Evolutionary conservation across 2,329 filamentous ascomycete genomes (phyloP).

Genomic region (Cladosporium sp.): DNA sequence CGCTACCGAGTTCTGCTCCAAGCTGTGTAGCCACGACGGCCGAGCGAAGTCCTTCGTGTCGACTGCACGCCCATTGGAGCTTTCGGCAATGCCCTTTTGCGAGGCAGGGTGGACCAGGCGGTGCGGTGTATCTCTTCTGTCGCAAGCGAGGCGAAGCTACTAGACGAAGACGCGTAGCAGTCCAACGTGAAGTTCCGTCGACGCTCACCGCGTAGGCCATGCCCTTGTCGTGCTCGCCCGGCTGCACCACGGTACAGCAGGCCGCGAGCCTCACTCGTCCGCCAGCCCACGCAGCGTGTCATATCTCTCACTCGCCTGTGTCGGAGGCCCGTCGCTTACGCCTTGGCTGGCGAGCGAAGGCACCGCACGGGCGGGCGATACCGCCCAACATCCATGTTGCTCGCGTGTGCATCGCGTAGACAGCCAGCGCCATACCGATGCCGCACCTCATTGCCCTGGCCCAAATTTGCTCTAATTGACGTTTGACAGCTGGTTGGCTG

Average conservation of each 20-base stretch:
- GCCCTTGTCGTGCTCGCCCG: not conserved
- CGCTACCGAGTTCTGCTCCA: slow-evolving; percentile 7
- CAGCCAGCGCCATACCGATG: not conserved
- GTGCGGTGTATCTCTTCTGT: not conserved
- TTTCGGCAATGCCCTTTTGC: slow-evolving; percentile 1
- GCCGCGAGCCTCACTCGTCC: not conserved
- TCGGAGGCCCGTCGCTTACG: not conserved
- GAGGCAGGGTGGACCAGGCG: not conserved
- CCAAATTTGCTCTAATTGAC: not conserved
- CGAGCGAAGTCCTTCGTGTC: not conserved
- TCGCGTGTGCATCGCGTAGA: slow-evolving; percentile 13
- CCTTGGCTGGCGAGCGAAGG: not conserved
- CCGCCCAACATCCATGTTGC: not conserved
- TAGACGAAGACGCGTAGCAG: not conserved
- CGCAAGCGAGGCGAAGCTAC: slow-evolving; percentile 1
- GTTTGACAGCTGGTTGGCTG: slow-evolving; percentile 1
- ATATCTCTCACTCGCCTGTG: not conserved
- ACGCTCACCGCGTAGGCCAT: not conserved
- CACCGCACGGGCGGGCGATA: not conserved
- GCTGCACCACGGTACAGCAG: not conserved
- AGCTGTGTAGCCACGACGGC: not conserved
- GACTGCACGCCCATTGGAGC: not conserved
- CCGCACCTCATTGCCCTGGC: slow-evolving; percentile 1
- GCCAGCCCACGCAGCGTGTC: not conserved
- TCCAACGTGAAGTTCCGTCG: not conserved